These are phyloP conservation scores for Hypoxylon trugodes DNA, from an alignment of 495 filamentous ascomycete species.

Conservation along the genomic window DNA sequence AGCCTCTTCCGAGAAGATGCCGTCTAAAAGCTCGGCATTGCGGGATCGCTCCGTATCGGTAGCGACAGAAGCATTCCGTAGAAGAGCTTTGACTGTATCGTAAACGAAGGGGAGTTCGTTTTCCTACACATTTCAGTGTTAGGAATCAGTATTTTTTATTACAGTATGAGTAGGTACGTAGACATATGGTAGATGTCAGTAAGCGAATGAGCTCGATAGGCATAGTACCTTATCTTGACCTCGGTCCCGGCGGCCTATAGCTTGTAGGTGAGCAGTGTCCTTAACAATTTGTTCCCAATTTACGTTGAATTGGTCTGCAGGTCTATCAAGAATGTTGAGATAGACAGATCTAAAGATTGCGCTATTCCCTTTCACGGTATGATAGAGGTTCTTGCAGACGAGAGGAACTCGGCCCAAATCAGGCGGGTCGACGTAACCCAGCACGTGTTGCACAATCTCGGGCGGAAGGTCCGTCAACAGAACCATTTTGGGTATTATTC, in stretches of 20 bases:
- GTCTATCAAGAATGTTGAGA: slow-evolving; percentile 53
- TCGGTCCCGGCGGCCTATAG: slow-evolving; percentile 46
- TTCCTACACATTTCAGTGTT: slow-evolving; percentile 30
- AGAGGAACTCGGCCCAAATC: slow-evolving; percentile 58
- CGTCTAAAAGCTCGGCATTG: slow-evolving; percentile 58
- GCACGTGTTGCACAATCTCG: slow-evolving; percentile 66
- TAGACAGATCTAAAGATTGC: slow-evolving; percentile 64
- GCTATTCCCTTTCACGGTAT: slow-evolving; percentile 59
- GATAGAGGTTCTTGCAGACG: slow-evolving; percentile 58
- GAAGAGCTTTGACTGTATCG: slow-evolving; percentile 45
- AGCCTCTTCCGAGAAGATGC: slow-evolving; percentile 48
- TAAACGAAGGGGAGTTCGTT: slow-evolving; percentile 51
- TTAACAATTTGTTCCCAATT: slow-evolving; percentile 62
- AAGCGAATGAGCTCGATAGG: slow-evolving; percentile 41
- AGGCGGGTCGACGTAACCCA: slow-evolving; percentile 60
- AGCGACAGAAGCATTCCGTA: slow-evolving; percentile 47
- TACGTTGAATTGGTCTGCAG: slow-evolving; percentile 34
- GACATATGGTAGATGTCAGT: background rate
- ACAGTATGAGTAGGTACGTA: background rate
- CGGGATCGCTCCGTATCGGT: slow-evolving; percentile 44
- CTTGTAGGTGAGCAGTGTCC: slow-evolving; percentile 56
- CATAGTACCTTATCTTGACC: slow-evolving; percentile 49
- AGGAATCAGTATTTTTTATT: slow-evolving; percentile 2
- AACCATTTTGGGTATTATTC: slow-evolving; percentile 36
- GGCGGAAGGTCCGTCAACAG: slow-evolving; percentile 56